Conservation (phyloP, 1,139 yeast species). For the Hemisphaericaspora lyxosophila region DNA sequence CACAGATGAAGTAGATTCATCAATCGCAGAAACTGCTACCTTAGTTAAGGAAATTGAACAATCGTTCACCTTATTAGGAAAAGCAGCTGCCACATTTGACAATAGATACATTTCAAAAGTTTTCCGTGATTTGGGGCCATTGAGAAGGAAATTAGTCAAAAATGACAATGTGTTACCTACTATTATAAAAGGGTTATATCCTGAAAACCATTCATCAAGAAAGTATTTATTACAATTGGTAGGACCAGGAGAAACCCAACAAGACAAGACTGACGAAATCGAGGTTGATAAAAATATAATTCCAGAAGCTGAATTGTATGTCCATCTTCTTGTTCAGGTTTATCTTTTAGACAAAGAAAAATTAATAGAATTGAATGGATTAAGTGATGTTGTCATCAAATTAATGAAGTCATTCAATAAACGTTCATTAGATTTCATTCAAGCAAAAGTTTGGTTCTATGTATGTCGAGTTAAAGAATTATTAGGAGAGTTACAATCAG, state of each 20-base stretch:
- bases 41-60: conserved; percentile 48
- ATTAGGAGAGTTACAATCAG: conserved; percentile 53
- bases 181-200: conserved; percentile 54
- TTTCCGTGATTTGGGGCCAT: conserved; percentile 74
- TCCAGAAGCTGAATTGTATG: conserved; percentile 80
- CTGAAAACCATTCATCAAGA: conserved; percentile 31
- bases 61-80: conserved; percentile 56
- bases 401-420: conserved; percentile 68
- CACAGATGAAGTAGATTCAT: conserved; percentile 15
- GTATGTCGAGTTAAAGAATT: conserved; percentile 78
- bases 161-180: conserved; percentile 48
- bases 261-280: conserved; percentile 17
- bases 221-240: conserved; percentile 42
- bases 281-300: conserved; percentile 8
- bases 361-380: conserved; percentile 47
- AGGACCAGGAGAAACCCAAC: conserved; percentile 24
- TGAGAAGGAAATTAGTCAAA: conserved; percentile 63
- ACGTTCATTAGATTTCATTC: conserved; percentile 81
- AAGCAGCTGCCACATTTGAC: conserved; percentile 77
- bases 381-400: conserved; percentile 55
- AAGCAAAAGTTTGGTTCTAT: conserved; percentile 93
- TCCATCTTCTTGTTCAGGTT: conserved; percentile 77
- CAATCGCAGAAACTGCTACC: conserved; percentile 7
- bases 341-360: conserved; percentile 66
- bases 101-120: conserved; percentile 86